A percentile compares a stretch with the other conserved stretches of the same genome.
These are phyloP conservation scores for Aegle marmelos DNA, from an alignment of 345 rosid species.

Conservation along the genomic window DNA sequence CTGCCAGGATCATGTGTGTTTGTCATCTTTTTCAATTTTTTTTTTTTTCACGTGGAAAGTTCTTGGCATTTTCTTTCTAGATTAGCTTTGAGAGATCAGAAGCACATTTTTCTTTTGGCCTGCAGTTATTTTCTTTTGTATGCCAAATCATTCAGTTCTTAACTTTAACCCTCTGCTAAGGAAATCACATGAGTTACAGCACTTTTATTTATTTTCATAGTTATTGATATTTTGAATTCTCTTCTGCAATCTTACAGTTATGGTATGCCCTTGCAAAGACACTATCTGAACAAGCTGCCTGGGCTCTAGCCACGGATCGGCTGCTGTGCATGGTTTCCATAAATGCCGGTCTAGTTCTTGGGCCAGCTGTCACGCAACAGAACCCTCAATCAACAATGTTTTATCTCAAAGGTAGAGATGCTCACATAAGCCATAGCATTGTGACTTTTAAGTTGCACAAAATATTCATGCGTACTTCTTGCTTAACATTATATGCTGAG, in stretches of 20 bases:
- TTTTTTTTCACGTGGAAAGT: neutral
- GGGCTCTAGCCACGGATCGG: conserved; percentile 95
- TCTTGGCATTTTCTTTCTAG: neutral
- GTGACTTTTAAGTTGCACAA: neutral
- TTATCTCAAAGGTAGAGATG: conserved; percentile 65
- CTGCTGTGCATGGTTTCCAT: conserved; percentile 77
- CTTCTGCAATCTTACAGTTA: conserved; percentile 35
- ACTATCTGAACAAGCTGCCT: conserved; percentile 74
- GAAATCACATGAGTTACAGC: neutral
- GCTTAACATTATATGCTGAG: neutral
- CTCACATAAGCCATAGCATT: neutral
- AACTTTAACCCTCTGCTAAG: neutral
- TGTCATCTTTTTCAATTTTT: neutral
- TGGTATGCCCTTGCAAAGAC: conserved; percentile 87
- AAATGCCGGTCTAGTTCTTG: conserved; percentile 69
- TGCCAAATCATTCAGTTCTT: neutral
- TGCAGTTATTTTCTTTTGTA: neutral
- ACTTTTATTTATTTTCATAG: neutral
- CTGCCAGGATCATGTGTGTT: neutral
- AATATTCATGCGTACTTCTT: neutral
- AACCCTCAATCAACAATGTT: conserved; percentile 68
- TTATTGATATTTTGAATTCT: neutral
- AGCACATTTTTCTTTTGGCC: neutral
- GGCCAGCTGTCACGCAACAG: conserved; percentile 62
- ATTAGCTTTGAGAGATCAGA: neutral